Base-by-base conservation (phyloP, 1,284 basidiomycete species). In the Naganishia cerealis region DNA sequence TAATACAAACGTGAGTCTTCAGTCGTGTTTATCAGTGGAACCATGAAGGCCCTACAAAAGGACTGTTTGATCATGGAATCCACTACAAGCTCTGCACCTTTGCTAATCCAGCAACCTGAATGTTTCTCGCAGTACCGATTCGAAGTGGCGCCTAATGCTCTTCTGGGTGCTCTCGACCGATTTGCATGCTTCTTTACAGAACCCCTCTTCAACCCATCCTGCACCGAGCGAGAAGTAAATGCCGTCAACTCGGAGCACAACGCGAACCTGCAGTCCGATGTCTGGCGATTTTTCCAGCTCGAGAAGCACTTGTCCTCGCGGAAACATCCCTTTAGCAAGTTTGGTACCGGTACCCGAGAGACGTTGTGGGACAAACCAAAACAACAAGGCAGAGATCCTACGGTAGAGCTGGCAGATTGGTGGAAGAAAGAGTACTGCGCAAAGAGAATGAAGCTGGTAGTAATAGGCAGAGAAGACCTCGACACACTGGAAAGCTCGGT, bases 241-340 rank as follows among this genome's bases (percentile, higher is more conserved):
- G 96, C 96, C 0, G 96, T 99, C 42, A 90, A 99, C 78, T 97
- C 94, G 0, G 96, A 99, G 78, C 91, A 99, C 85, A 94, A 93
- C 83, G 98, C 98, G 84, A 99, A 99, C 77, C 86, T 93, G 61
- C 95, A 98, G 80, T 84, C 84, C 21, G 95, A 99, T 78, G 83
- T 90, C 76, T 98, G 94, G 94, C 87, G 96, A 16, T 88, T 94
- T 66, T 98, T 91, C 82, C 96, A 99, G 81, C 83, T 98, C 33
- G 94, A 93, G 81, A 99, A 99, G 81, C 86, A 89, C 72, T 86
- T 97, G 54, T 90, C 87, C 70, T 87, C 86, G 72, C 84, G 84
- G 1, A 88, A 88, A 1, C 95, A 99, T 78, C 86, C 87, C 0
- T 99, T 92, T 87, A 87, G 85, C 73, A 96, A 98, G 78, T 99